Percentiles rank a stretch among this genome's conserved stretches.
Conservation (phyloP, 2,329 filamentous ascomycete genomes). For the Tolypocladium ovalisporum region DNA sequence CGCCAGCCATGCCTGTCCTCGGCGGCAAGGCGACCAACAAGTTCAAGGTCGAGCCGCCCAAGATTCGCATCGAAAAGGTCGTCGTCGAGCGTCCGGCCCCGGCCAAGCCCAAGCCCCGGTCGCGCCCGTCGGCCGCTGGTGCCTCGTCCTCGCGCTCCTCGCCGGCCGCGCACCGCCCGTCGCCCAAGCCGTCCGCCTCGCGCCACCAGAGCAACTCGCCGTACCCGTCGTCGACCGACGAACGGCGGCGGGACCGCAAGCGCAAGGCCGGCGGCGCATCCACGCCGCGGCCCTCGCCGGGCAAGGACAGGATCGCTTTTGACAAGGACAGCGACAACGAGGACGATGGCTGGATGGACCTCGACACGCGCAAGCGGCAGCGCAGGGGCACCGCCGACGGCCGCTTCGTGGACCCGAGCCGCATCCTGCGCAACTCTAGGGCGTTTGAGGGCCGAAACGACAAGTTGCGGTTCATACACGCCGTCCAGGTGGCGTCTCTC, state of each 20-base stretch:
- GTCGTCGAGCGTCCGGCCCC: slow-evolving; percentile 27
- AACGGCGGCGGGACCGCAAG: slow-evolving; percentile 31
- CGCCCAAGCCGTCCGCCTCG: slow-evolving; percentile 25
- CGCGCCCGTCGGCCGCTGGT: slow-evolving; percentile 11
- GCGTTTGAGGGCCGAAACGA: slow-evolving; percentile 33
- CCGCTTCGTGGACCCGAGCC: slow-evolving; percentile 33
- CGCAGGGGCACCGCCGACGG: slow-evolving; percentile 29
- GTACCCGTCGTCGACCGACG: slow-evolving; percentile 28
- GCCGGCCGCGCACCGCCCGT: slow-evolving; percentile 24
- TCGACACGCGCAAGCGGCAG: slow-evolving; percentile 37
- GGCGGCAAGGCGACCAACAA: slow-evolving; percentile 30
- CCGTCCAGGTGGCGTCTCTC: slow-evolving; percentile 42
- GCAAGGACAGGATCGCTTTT: slow-evolving; percentile 36
- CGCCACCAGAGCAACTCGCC: slow-evolving; percentile 31
- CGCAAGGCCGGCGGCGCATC: slow-evolving; percentile 30
- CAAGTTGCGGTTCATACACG: slow-evolving; percentile 43
- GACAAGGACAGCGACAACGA: slow-evolving; percentile 40
- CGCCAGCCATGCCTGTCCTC: slow-evolving; percentile 27
- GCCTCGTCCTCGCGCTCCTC: slow-evolving; percentile 19
- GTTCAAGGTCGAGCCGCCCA: slow-evolving; percentile 38
- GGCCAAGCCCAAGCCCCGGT: slow-evolving; percentile 21
- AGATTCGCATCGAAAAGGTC: slow-evolving; percentile 42
- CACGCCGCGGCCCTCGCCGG: slow-evolving; percentile 29
- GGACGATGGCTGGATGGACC: slow-evolving; percentile 40
- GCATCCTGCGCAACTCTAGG: slow-evolving; percentile 32